Conservation (phyloP, 129 eudicot species). For the Artemisia tridentata region DNA sequence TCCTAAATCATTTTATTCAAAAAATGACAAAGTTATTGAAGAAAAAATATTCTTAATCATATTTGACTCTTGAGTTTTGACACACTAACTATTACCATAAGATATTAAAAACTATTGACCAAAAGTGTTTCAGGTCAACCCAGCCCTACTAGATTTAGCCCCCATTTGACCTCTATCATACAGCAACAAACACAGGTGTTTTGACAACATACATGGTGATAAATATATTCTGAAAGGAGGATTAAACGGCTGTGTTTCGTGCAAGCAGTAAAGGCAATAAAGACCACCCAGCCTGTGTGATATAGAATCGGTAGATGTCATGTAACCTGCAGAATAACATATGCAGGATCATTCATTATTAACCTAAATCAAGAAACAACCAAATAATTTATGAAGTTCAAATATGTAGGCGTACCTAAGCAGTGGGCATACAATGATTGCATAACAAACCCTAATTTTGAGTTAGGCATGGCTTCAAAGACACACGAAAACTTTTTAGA, state of each 20-base stretch:
- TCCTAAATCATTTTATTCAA: not conserved
- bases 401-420: constrained; percentile 42
- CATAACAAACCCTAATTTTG: constrained; percentile 63
- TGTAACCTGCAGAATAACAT: constrained; percentile 63
- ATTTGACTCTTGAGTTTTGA: not conserved
- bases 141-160: not conserved
- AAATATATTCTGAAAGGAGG: constrained; percentile 79
- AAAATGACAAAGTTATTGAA: too few relatives aligned
- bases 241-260: constrained; percentile 83
- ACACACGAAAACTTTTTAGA: constrained; percentile 65
- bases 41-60: not conserved
- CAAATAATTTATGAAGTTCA: not conserved
- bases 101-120: too few relatives aligned
- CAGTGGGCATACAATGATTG: constrained; percentile 72
- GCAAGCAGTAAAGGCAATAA: constrained; percentile 80
- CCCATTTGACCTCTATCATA: not conserved
- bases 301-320: constrained; percentile 46
- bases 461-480: constrained; percentile 63
- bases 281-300: constrained; percentile 72
- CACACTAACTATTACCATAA: too few relatives aligned
- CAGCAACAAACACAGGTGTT: constrained; percentile 14
- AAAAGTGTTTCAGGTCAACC: not conserved
- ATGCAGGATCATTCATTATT: not conserved
- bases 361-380: not conserved
- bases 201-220: constrained; percentile 54